Conservation (phyloP, 2,329 filamentous ascomycete species). For the Trichoderma sp. region DNA sequence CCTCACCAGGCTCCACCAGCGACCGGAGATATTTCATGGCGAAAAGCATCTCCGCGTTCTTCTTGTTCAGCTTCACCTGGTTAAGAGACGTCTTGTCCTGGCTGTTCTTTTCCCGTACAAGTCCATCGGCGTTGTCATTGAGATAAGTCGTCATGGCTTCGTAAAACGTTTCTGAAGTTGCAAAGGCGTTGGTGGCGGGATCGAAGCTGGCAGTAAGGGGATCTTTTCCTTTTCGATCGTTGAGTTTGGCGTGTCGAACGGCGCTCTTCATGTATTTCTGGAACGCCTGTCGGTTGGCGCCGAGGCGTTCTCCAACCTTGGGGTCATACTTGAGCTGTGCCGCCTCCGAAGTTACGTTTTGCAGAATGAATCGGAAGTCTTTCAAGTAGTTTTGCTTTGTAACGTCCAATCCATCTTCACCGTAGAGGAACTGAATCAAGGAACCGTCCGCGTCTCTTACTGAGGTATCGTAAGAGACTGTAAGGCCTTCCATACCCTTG, state of each 20-base stretch:
- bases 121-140: slow-evolving; percentile 67
- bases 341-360: slow-evolving; percentile 79
- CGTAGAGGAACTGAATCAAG: slow-evolving; percentile 92
- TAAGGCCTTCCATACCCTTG: slow-evolving; percentile 96
- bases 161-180: slow-evolving; percentile 85
- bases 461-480: slow-evolving; percentile 88
- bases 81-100: slow-evolving; percentile 27
- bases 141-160: slow-evolving; percentile 70
- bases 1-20: slow-evolving; percentile 90
- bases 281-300: slow-evolving; percentile 55
- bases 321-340: slow-evolving; percentile 68
- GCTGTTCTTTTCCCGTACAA: slow-evolving; percentile 49
- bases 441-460: slow-evolving; percentile 93
- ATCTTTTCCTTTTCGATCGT: slow-evolving; percentile 61
- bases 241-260: slow-evolving; percentile 65
- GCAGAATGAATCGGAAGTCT: slow-evolving; percentile 85
- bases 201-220: slow-evolving; percentile 71
- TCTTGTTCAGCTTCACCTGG: slow-evolving; percentile 54
- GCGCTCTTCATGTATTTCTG: slow-evolving; percentile 80
- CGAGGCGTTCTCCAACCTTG: slow-evolving; percentile 44
- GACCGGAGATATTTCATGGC: slow-evolving; percentile 91
- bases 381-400: slow-evolving; percentile 89
- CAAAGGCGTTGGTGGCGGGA: slow-evolving; percentile 75
- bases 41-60: slow-evolving; percentile 78
- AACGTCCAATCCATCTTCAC: slow-evolving; percentile 92